phyloP scores from a whole-genome alignment of 169 alveolate species.

The Cryptosporidium sp. region DNA sequence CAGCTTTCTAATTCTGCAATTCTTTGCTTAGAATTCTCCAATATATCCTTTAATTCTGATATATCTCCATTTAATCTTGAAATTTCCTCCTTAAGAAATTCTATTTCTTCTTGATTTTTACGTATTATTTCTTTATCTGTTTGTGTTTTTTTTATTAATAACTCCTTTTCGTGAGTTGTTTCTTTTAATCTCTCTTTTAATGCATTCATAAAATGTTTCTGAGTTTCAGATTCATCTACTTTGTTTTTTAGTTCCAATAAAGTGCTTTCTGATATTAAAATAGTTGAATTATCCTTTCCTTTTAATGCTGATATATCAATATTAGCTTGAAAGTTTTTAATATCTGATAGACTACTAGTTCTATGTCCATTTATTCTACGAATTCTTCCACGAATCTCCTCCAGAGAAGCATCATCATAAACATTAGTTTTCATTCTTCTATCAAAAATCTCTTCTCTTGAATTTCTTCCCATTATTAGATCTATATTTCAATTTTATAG shows the following conservation, averaged over 20 bases:
- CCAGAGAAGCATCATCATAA: constrained; percentile 29
- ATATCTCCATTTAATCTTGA: constrained; percentile 11
- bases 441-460: constrained; percentile 66
- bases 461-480: neutral
- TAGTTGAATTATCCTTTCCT: constrained; percentile 7
- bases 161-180: constrained; percentile 47
- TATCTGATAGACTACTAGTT: constrained; percentile 71
- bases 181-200: constrained; percentile 53
- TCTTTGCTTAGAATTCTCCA: constrained; percentile 45
- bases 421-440: constrained; percentile 46
- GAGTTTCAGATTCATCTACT: constrained; percentile 73
- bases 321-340: constrained; percentile 30
- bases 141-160: neutral
- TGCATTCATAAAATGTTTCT: constrained; percentile 69
- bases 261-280: constrained; percentile 42
- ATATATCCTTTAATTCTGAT: constrained; percentile 36
- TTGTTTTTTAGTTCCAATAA: constrained; percentile 48
- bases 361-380: constrained; percentile 59
- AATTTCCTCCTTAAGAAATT: constrained; percentile 18
- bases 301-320: constrained; percentile 1
- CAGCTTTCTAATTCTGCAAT: constrained; percentile 21
- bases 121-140: constrained; percentile 37
- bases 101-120: constrained; percentile 27
- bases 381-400: constrained; percentile 58
- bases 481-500: no score